These are phyloP conservation scores for Trichoderma sp. DNA, from an alignment of 2,329 filamentous ascomycete species.

Conservation along the genomic window DNA sequence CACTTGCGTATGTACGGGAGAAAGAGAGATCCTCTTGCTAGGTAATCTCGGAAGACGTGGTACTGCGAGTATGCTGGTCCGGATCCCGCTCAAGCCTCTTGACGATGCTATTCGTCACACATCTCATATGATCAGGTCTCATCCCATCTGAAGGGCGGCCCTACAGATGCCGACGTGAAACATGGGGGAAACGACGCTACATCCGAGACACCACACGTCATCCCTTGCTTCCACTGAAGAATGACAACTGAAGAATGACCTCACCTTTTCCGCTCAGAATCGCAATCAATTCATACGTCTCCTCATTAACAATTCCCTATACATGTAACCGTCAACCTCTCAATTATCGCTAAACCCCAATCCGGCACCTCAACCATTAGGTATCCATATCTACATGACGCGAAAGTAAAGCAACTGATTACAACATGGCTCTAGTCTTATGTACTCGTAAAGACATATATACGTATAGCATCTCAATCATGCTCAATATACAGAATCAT, in stretches of 20 bases:
- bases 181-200: neutral
- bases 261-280: neutral
- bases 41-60: too few relatives aligned
- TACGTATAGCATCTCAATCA: conserved; percentile 16
- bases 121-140: neutral
- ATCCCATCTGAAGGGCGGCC: neutral
- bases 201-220: neutral
- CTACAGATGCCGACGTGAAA: neutral
- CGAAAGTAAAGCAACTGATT: neutral
- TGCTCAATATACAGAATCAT: conserved; percentile 9
- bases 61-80: neutral
- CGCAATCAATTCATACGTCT: too few relatives aligned
- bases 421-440: conserved; percentile 9
- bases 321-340: neutral
- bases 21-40: too few relatives aligned
- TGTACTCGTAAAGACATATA: conserved; percentile 19
- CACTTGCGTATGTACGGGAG: too few relatives aligned
- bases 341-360: neutral
- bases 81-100: too few relatives aligned
- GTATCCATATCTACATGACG: conserved; percentile 1
- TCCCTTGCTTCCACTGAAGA: neutral
- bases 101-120: too few relatives aligned
- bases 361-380: neutral
- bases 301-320: neutral
- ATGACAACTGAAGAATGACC: neutral